A percentile compares a stretch with the other conserved stretches of the same genome.
These are phyloP conservation scores for Anisogramma anomala DNA, from an alignment of 2,329 filamentous ascomycete species.

Conservation along the genomic window DNA sequence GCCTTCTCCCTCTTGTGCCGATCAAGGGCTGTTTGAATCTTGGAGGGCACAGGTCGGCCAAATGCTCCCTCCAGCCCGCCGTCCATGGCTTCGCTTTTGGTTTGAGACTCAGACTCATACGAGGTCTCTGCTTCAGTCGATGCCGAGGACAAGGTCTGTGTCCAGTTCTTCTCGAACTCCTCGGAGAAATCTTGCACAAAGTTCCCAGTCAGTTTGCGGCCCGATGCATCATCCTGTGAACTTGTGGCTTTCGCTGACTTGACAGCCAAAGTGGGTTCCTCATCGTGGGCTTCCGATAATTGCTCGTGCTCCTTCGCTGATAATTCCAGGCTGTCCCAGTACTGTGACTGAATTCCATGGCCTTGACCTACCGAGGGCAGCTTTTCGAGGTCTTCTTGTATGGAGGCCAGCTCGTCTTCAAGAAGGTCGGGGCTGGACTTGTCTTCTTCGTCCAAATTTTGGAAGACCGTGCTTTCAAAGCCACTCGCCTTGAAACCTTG, in stretches of 20 bases:
- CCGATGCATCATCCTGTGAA: not conserved
- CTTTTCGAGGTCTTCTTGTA: not conserved
- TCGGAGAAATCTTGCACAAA: conserved; percentile 41
- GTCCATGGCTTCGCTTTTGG: conserved; percentile 8
- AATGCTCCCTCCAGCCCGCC: conserved; percentile 10
- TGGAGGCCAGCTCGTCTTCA: too few species aligned
- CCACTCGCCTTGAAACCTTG: too few species aligned
- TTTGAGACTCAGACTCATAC: not conserved
- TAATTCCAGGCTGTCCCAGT: conserved; percentile 21
- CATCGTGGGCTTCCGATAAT: conserved; percentile 21
- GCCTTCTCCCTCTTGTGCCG: conserved; percentile 11
- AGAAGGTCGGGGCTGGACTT: too few species aligned
- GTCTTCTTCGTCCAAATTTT: too few species aligned
- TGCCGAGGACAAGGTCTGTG: conserved; percentile 8
- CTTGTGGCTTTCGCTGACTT: conserved; percentile 15
- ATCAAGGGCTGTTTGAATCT: conserved; percentile 19
- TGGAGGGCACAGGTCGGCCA: conserved; percentile 1
- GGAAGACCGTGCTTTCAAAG: too few species aligned
- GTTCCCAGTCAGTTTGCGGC: conserved; percentile 31
- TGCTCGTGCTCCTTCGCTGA: conserved; percentile 21
- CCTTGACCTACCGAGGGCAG: conserved; percentile 9
- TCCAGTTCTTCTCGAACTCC: conserved; percentile 36
- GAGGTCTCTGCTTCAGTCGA: conserved; percentile 5
- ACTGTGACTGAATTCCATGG: conserved; percentile 9
- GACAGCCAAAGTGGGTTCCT: conserved; percentile 19